Base-by-base conservation (phyloP, 169 alveolate genomes). In the Eimeria falciformis region DNA sequence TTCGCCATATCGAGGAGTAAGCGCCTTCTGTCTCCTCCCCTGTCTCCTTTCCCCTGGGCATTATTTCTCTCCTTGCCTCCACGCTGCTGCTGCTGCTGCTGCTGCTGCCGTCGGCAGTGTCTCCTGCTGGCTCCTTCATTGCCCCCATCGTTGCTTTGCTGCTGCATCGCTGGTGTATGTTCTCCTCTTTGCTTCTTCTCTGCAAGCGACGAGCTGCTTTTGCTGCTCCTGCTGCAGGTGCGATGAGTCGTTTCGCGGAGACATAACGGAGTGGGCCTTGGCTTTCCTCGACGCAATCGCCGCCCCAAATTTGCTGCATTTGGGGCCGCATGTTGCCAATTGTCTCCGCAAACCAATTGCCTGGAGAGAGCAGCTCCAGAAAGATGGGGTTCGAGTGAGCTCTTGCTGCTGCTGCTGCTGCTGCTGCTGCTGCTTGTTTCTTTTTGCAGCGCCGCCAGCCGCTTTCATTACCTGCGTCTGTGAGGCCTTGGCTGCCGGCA, bases 271-370 rank as follows among this genome's bases (percentile, higher is more conserved):
- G 56, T 85, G 92, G 92, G 79, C 71, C 0, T 29, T 85, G 73
- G 79, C 62, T 46, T 50, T 85, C 27, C 73, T 85, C 2, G 71
- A 85, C 43, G 79, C 92, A 5, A 71, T 85, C 45, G 92, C 85
- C 11, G 23, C 85, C 14, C 92, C 92, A 2, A 68, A 66, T 18
- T 53, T 85, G 69, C 84, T 85, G 83, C 79, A 85, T 46, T 53
- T 85, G 55, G 92, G 79, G 40, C 85, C 85, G 45, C 78, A 47
- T 53, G 58, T 85, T 27, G 92, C 78, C 25, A 85, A 85, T 25
- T 65, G 92, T 37, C 84, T 85, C 33, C 50, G 78, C 58, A 71
- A 73, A n/a, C 92, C 92, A 29, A 85, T 85, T 53, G 82, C 79
- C 5, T 68, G 78, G 84, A 33, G 92, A 17, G 92, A 85, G 33